phyloP scores from a whole-genome alignment of 2,329 filamentous ascomycete species.

The Epicoccum sorghinum region DNA sequence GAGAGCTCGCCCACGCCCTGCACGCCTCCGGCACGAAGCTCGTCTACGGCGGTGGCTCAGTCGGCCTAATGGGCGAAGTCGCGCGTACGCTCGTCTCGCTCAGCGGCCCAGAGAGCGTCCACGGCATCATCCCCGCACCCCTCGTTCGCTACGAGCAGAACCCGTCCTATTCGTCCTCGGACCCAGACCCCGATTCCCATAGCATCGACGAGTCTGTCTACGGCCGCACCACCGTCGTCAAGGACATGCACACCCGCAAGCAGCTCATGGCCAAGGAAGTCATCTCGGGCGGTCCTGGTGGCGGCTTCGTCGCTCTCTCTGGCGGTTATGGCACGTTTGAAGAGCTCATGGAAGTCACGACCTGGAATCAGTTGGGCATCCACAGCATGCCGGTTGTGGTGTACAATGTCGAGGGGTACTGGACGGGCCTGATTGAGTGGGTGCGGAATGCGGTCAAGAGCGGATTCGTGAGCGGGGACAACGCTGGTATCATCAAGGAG shows the following conservation, averaged over 20 bases:
- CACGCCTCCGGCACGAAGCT: slow-evolving; percentile 78
- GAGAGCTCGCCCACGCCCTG: slow-evolving; percentile 73
- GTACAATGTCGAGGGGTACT: slow-evolving; percentile 89
- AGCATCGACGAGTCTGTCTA: slow-evolving; percentile 69
- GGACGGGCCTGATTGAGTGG: slow-evolving; percentile 85
- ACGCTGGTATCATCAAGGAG: slow-evolving; percentile 78
- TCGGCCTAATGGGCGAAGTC: slow-evolving; percentile 94
- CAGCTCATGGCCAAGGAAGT: slow-evolving; percentile 91
- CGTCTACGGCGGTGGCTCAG: slow-evolving; percentile 93
- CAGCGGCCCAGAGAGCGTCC: slow-evolving; percentile 79
- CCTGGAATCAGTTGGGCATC: slow-evolving; percentile 97
- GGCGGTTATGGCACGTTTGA: slow-evolving; percentile 96
- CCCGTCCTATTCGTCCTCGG: slow-evolving; percentile 23
- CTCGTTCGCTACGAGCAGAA: slow-evolving; percentile 78
- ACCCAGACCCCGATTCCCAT: slow-evolving; percentile 46
- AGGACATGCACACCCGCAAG: slow-evolving; percentile 97
- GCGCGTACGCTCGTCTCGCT: slow-evolving; percentile 85
- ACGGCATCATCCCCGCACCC: slow-evolving; percentile 90
- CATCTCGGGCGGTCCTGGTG: slow-evolving; percentile 77
- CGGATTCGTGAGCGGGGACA: slow-evolving; percentile 76
- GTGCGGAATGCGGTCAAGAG: slow-evolving; percentile 74
- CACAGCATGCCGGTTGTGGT: slow-evolving; percentile 77
- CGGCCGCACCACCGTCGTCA: slow-evolving; percentile 84
- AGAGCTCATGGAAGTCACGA: slow-evolving; percentile 88
- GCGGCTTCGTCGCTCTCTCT: slow-evolving; percentile 85